A percentile compares a stretch with the other conserved stretches of the same genome.
Conservation (phyloP, 2,329 filamentous ascomycete species). For the Stemphylium vesicarium region DNA sequence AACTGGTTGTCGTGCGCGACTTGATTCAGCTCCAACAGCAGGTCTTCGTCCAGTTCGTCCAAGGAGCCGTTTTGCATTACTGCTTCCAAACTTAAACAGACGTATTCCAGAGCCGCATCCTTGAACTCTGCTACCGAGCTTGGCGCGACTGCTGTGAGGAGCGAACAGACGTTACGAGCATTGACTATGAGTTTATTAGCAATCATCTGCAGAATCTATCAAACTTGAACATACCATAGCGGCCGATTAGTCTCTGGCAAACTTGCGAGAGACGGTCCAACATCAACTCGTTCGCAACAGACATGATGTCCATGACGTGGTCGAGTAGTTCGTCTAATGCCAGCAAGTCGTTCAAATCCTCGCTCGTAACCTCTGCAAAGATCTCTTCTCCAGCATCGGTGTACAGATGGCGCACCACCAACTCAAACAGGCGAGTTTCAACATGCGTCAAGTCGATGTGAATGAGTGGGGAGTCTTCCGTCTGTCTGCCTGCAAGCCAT, state of each 20-base stretch:
- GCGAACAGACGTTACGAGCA: conserved; percentile 77
- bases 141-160: conserved; percentile 85
- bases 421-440: conserved; percentile 72
- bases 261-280: conserved; percentile 87
- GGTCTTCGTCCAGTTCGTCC: conserved; percentile 81
- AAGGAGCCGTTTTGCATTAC: conserved; percentile 91
- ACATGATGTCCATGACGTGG: conserved; percentile 88
- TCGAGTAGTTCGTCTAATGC: conserved; percentile 82
- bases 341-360: conserved; percentile 56
- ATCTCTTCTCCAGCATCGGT: conserved; percentile 80
- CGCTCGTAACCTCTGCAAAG: conserved; percentile 76
- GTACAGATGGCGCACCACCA: conserved; percentile 83
- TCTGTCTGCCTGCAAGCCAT: conserved; percentile 79
- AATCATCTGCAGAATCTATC: conserved; percentile 20
- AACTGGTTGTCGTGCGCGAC: conserved; percentile 84
- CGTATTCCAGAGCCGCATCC: conserved; percentile 84
- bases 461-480: conserved; percentile 59
- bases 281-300: conserved; percentile 92
- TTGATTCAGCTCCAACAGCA: conserved; percentile 80
- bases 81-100: conserved; percentile 87
- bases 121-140: conserved; percentile 87
- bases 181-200: conserved; percentile 35
- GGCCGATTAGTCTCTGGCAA: conserved; percentile 83
- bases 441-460: conserved; percentile 85
- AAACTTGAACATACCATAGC: conserved; percentile 64